phyloP scores from a whole-genome alignment of 176 grass and related monocot genomes.

The Hsuehochloa calcarea region DNA sequence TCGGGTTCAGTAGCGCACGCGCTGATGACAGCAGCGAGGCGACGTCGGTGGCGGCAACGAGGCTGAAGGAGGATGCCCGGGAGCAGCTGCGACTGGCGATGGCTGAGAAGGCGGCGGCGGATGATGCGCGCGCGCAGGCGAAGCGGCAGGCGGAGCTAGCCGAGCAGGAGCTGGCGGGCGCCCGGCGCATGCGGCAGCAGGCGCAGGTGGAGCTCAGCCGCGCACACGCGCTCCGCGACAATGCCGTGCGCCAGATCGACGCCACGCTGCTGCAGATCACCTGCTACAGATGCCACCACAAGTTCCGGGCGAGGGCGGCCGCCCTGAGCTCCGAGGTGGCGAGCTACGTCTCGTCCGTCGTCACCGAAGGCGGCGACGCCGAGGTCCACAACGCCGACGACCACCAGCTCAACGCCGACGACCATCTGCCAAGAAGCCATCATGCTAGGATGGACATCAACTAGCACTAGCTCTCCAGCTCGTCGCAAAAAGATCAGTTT shows the following conservation, averaged over 20 bases:
- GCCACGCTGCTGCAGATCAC: constrained; percentile 69
- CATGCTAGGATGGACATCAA: constrained; percentile 36
- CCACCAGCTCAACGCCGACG: constrained; percentile 30
- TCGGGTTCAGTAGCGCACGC: constrained; percentile 29
- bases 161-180: constrained; percentile 67
- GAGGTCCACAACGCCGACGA: constrained; percentile 42
- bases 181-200: constrained; percentile 62
- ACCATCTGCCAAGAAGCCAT: background rate
- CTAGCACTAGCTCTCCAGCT: constrained; percentile 22
- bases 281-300: constrained; percentile 74
- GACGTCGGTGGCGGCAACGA: background rate
- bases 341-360: constrained; percentile 71
- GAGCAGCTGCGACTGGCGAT: constrained; percentile 50
- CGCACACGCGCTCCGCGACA: constrained; percentile 59
- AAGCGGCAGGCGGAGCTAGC: constrained; percentile 70
- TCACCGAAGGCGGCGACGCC: constrained; percentile 54
- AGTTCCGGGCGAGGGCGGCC: constrained; percentile 40
- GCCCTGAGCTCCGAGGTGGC: constrained; percentile 56
- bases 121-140: constrained; percentile 62
- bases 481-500: background rate
- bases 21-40: background rate
- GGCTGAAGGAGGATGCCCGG: constrained; percentile 35
- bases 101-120: constrained; percentile 53
- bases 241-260: constrained; percentile 68
- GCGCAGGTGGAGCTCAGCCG: constrained; percentile 72